Evolutionary conservation across 148 eudicot species (phyloP).

Genomic region (Cornus suecica): DNA sequence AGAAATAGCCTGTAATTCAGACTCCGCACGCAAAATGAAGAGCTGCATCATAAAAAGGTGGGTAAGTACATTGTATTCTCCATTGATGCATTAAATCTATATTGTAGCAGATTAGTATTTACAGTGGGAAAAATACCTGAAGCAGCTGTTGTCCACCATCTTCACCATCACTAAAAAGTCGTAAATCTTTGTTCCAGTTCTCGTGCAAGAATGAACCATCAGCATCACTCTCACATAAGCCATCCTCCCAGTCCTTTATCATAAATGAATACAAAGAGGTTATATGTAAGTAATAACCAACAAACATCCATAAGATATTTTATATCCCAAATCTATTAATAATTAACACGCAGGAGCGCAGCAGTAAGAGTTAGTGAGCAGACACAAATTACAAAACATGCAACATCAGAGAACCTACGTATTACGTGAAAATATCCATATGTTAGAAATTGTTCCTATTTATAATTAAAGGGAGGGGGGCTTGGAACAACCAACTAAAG

Average conservation of each 20-base stretch:
- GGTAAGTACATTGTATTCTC: neutral
- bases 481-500: neutral
- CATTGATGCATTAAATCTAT: neutral
- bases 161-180: conserved; percentile 75
- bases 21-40: conserved; percentile 82
- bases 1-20: conserved; percentile 70
- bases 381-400: neutral
- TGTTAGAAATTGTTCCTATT: neutral
- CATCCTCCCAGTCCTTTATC: conserved; percentile 92
- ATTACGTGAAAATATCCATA: neutral
- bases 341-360: neutral
- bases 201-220: conserved; percentile 96
- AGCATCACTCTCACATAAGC: conserved; percentile 81
- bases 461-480: neutral
- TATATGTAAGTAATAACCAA: neutral
- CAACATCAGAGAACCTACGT: neutral
- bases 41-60: conserved; percentile 47
- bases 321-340: neutral
- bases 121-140: conserved; percentile 45
- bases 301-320: neutral
- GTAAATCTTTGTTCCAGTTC: conserved; percentile 87
- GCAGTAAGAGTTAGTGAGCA: neutral
- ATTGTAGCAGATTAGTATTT: neutral
- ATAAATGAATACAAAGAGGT: neutral
- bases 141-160: conserved; percentile 90